phyloP scores from a whole-genome alignment of 2,329 filamentous ascomycete genomes.

The Aspergillus sp. region DNA sequence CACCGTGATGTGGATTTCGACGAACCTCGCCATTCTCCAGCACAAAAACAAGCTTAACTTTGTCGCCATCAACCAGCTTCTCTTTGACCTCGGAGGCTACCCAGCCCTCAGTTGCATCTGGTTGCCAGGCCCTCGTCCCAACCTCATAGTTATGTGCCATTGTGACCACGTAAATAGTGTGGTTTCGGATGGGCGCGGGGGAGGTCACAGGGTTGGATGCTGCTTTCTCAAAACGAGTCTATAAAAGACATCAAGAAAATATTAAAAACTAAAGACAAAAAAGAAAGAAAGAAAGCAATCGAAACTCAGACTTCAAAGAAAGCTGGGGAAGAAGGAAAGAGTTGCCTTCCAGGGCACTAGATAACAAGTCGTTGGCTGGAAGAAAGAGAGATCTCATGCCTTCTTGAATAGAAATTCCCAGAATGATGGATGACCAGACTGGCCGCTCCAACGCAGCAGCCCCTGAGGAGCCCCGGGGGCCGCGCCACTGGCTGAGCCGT shows the following conservation, averaged over 20 bases:
- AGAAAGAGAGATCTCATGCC: conserved; percentile 15
- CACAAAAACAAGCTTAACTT: conserved; percentile 82
- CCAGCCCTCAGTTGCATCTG: conserved; percentile 94
- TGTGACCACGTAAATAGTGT: conserved; percentile 10
- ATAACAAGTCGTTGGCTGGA: not conserved
- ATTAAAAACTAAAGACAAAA: conserved; percentile 14
- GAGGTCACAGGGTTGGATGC: conserved; percentile 17
- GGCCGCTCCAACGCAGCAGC: conserved; percentile 30
- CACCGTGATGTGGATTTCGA: conserved; percentile 6
- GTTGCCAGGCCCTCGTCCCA: conserved; percentile 97
- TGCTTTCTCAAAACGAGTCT: conserved; percentile 11
- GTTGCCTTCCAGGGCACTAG: conserved; percentile 6
- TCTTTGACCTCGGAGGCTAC: conserved; percentile 90
- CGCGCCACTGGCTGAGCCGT: conserved; percentile 23
- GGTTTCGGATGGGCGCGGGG: conserved; percentile 2
- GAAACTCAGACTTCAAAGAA: conserved; percentile 4
- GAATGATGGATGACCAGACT: conserved; percentile 26
- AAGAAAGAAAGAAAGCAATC: conserved; percentile 10
- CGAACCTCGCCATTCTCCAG: conserved; percentile 89
- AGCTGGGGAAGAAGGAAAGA: conserved; percentile 10
- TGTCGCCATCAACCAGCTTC: conserved; percentile 80
- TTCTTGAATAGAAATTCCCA: conserved; percentile 20
- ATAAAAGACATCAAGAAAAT: conserved; percentile 27
- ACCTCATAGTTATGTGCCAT: conserved; percentile 94
- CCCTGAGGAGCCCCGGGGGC: conserved; percentile 27